phyloP scores from a whole-genome alignment of 495 filamentous ascomycete species.

The Xylaria bambusicola region DNA sequence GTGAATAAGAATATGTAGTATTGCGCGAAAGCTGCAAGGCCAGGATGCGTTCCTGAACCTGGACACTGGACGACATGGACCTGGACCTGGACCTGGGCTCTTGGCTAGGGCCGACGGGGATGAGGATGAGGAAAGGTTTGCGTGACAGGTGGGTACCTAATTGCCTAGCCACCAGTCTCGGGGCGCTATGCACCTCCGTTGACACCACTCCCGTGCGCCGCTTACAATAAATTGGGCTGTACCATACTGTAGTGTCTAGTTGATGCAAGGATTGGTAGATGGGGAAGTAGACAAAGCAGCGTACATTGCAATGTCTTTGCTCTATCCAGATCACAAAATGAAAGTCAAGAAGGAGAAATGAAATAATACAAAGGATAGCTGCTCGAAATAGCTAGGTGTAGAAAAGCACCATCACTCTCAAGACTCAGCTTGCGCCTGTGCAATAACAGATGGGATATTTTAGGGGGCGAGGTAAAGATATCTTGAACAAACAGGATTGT shows the following conservation, averaged over 20 bases:
- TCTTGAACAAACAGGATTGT: too few relatives aligned
- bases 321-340: too few relatives aligned
- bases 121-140: constrained; percentile 2
- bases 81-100: constrained; percentile 1
- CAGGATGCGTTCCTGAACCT: constrained; percentile 6
- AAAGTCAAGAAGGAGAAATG: too few relatives aligned
- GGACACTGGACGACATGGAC: too few relatives aligned
- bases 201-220: constrained; percentile 12
- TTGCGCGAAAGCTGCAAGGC: not conserved
- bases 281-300: not conserved
- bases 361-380: too few relatives aligned
- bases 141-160: constrained; percentile 7
- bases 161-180: not conserved
- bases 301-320: not conserved
- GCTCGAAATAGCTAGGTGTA: too few relatives aligned
- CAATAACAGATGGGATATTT: too few relatives aligned
- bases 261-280: not conserved
- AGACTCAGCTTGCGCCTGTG: too few relatives aligned
- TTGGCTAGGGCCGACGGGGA: constrained; percentile 10
- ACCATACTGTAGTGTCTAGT: constrained; percentile 1
- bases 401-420: too few relatives aligned
- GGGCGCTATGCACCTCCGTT: constrained; percentile 16
- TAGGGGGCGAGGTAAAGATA: too few relatives aligned
- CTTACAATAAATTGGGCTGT: not conserved
- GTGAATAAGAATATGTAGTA: not conserved